phyloP scores from a whole-genome alignment of 345 rosid species.

The Populus simonii region DNA sequence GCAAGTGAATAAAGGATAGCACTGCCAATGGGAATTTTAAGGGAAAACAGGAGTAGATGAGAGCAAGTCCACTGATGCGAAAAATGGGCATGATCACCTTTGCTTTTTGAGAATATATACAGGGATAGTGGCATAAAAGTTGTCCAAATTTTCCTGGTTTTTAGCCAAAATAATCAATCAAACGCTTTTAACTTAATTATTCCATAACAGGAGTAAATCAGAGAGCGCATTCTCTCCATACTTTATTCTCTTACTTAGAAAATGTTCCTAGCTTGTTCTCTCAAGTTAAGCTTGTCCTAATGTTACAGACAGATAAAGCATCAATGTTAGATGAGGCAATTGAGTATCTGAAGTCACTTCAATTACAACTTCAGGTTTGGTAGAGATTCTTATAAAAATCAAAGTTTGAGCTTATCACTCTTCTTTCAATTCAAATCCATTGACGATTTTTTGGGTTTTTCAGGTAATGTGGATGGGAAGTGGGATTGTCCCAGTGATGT shows the following conservation, averaged over 20 bases:
- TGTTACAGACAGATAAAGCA: constrained; percentile 54
- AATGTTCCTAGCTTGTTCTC: neutral
- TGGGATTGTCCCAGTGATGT: neutral
- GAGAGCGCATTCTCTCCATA: neutral
- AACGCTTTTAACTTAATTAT: neutral
- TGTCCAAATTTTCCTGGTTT: neutral
- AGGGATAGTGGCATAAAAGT: neutral
- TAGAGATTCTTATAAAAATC: constrained; percentile 18
- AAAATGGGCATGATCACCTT: neutral
- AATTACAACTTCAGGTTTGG: constrained; percentile 53
- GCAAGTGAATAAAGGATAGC: neutral
- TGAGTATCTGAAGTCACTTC: constrained; percentile 51
- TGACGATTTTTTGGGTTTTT: constrained; percentile 44
- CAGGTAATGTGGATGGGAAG: constrained; percentile 12
- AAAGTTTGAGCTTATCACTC: neutral
- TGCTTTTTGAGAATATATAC: neutral
- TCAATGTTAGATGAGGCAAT: constrained; percentile 63
- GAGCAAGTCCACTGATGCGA: neutral
- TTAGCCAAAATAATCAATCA: neutral
- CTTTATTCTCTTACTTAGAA: too few relatives aligned
- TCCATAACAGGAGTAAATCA: neutral
- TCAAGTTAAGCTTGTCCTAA: neutral
- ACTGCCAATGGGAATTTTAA: neutral
- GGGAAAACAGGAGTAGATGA: neutral
- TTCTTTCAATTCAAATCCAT: constrained; percentile 25